Conservation (phyloP, 2,329 filamentous ascomycete species). For the Magnaporthales sp. region DNA sequence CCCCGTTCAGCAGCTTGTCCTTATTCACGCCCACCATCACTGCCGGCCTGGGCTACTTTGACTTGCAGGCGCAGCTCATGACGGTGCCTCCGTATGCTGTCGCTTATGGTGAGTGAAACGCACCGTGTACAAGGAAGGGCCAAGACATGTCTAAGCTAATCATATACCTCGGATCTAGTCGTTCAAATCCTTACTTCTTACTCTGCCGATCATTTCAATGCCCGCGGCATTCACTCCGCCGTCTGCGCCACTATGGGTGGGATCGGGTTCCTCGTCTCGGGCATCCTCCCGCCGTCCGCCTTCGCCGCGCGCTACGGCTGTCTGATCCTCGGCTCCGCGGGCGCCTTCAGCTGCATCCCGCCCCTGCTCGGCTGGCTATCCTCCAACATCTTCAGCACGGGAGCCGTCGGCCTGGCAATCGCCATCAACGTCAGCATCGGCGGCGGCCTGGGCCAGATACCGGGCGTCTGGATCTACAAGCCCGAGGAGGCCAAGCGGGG, state of each 20-base stretch:
- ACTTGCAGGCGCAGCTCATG: conserved; percentile 54
- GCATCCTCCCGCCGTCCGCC: conserved; percentile 38
- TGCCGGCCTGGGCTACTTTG: conserved; percentile 37
- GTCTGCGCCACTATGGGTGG: conserved; percentile 40
- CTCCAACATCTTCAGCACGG: conserved; percentile 42
- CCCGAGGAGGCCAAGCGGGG: conserved; percentile 37
- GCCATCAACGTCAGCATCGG: conserved; percentile 49
- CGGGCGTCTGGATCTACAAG: conserved; percentile 52
- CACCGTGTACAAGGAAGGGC: neutral
- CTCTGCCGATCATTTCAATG: conserved; percentile 38
- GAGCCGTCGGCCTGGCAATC: conserved; percentile 43
- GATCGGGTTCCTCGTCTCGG: conserved; percentile 43
- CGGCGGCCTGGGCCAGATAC: conserved; percentile 44
- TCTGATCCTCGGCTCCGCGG: conserved; percentile 43
- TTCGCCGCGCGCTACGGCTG: conserved; percentile 43
- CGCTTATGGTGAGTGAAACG: conserved; percentile 35
- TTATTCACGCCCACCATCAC: conserved; percentile 56
- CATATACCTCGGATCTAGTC: conserved; percentile 10
- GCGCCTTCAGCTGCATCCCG: conserved; percentile 46
- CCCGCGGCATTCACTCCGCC: conserved; percentile 41
- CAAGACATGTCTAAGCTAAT: neutral
- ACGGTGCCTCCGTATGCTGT: conserved; percentile 58
- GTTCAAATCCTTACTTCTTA: conserved; percentile 29
- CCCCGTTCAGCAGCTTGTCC: conserved; percentile 50
- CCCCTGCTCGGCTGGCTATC: conserved; percentile 45